A percentile compares a stretch with the other conserved stretches of the same genome.
Evolutionary conservation across 768 basidiomycete genomes (phyloP).

Genomic region (Rubroboletus satanas): DNA sequence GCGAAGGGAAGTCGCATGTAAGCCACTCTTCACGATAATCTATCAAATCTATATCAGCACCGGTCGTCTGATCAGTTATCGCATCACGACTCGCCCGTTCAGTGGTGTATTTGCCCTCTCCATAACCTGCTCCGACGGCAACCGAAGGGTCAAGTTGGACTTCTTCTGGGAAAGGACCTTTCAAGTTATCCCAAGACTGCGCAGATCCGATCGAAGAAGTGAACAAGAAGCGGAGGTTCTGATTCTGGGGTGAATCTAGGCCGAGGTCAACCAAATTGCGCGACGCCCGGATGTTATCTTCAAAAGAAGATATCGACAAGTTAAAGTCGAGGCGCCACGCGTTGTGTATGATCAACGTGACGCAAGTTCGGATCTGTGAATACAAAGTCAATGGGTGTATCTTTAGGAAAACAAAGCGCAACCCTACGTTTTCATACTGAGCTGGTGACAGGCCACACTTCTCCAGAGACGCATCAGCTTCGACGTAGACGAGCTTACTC

Average conservation of each 20-base stretch:
- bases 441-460: slow-evolving; percentile 29
- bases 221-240: slow-evolving; percentile 35
- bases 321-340: slow-evolving; percentile 48
- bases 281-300: slow-evolving; percentile 37
- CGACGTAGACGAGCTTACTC: slow-evolving; percentile 34
- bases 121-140: slow-evolving; percentile 42
- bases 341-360: slow-evolving; percentile 39
- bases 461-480: slow-evolving; percentile 29
- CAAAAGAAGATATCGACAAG: slow-evolving; percentile 39
- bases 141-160: slow-evolving; percentile 28
- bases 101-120: slow-evolving; percentile 43
- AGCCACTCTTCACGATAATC: slow-evolving; percentile 38
- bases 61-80: background rate
- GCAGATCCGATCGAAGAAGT: slow-evolving; percentile 40
- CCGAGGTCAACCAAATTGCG: slow-evolving; percentile 36
- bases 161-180: slow-evolving; percentile 36
- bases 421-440: slow-evolving; percentile 17
- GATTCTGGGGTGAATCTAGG: slow-evolving; percentile 24
- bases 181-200: slow-evolving; percentile 27
- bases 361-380: slow-evolving; percentile 29
- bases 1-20: slow-evolving; percentile 37
- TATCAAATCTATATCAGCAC: slow-evolving; percentile 6
- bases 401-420: background rate
- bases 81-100: slow-evolving; percentile 31
- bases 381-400: background rate